Evolutionary conservation across 305 asterid species (phyloP), one percentile per base, ranked within the genome.

Genomic region (Plantago lanceolata): DNA sequence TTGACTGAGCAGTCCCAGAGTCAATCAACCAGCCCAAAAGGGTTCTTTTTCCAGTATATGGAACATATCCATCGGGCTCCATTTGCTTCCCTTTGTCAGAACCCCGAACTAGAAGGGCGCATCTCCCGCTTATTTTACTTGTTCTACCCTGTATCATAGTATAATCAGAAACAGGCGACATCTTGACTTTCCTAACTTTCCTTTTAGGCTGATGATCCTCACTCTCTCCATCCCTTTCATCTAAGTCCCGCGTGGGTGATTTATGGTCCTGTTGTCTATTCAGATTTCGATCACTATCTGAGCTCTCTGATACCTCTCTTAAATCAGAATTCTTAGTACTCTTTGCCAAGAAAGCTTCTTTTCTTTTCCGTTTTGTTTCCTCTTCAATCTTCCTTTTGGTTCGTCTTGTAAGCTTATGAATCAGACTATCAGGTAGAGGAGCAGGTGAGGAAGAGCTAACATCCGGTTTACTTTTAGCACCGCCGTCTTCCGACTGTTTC

Each of bases 21-120:
- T 90, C 96, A 69, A 94, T 84, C 68, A 94, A 69, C 97, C 97
- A 94, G 35, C 91, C 84, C 77, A 90, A 68, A 51, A 94, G 72
- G 2, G 99, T 90, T 73, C 96, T 79, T 80, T 90, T 94, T 29
- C 97, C 96, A 59, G 78, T 73, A 68, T 80, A 91, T 15, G 92
- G 83, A 69, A 84, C 84, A 68, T 81, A 84, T 50, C 89, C 95
- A 78, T 84, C 95, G 59, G 65, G 61, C 29, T 86, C 95, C 14
- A 79, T 66, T 79, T 71, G 78, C 33, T 61, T 79, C 13, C 89
- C 95, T 67, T 68, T 76, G 61, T 80, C 84, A 69, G 89, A 80
- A 68, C 74, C 73, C 51, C 99, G 97, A 59, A 82, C 90, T 71
- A 86, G 72, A 63, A 94, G 85, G 50, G 93, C 86, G 79, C 99